These are phyloP conservation scores for Casaregolazyma suthepensis DNA, from an alignment of 1,139 yeast species.

Conservation along the genomic window DNA sequence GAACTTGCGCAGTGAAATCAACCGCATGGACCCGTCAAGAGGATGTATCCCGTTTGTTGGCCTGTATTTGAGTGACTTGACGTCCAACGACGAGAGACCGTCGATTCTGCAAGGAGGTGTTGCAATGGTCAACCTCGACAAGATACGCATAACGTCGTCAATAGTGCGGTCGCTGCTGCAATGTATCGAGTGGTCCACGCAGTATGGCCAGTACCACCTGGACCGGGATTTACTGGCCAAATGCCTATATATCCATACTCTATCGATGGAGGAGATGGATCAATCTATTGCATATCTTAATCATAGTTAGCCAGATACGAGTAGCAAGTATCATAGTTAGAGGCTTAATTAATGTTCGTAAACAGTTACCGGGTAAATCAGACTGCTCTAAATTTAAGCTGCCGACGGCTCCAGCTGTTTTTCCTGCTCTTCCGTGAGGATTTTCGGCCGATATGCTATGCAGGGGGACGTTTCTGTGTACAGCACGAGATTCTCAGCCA, in stretches of 20 bases:
- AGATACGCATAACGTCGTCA: slow-evolving; percentile 69
- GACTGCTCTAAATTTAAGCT: background rate
- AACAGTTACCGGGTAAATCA: too few relatives aligned
- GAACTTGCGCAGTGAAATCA: slow-evolving; percentile 57
- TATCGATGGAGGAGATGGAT: slow-evolving; percentile 73
- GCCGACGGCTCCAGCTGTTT: slow-evolving; percentile 7
- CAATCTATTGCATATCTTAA: slow-evolving; percentile 28
- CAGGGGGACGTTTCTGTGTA: slow-evolving; percentile 11
- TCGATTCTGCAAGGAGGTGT: slow-evolving; percentile 27
- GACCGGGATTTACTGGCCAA: slow-evolving; percentile 66
- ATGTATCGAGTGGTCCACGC: slow-evolving; percentile 76
- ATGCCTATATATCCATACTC: slow-evolving; percentile 72
- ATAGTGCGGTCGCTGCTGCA: slow-evolving; percentile 75
- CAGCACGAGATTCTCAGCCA: slow-evolving; percentile 6
- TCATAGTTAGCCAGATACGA: slow-evolving; percentile 3
- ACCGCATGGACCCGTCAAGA: slow-evolving; percentile 54
- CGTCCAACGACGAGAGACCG: slow-evolving; percentile 66
- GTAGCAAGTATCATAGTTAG: background rate
- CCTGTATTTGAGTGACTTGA: slow-evolving; percentile 73
- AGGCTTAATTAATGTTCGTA: background rate
- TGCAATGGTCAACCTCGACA: slow-evolving; percentile 63
- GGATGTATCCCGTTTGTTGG: slow-evolving; percentile 93
- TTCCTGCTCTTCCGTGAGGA: slow-evolving; percentile 11
- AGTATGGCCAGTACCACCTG: slow-evolving; percentile 37
- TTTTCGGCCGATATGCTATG: slow-evolving; percentile 12